Percentiles rank a stretch among this genome's conserved stretches.
phyloP scores from a whole-genome alignment of 306 rosid species.

The Carpinus viminea region DNA sequence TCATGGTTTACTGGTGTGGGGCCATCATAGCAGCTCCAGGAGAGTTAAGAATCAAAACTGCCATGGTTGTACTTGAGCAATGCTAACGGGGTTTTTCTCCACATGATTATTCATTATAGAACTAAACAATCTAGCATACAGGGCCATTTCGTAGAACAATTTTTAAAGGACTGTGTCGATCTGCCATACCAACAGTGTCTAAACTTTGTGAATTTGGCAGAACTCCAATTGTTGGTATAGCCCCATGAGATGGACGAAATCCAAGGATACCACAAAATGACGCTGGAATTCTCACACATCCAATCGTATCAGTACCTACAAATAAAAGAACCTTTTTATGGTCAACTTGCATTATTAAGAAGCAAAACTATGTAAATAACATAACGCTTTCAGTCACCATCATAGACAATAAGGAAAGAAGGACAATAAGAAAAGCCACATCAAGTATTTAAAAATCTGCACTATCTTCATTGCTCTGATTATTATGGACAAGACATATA shows the following conservation, averaged over 20 bases:
- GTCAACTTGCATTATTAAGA: slow-evolving; percentile 15
- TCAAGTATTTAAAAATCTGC: background rate
- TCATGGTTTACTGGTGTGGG: too few relatives aligned
- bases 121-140: background rate
- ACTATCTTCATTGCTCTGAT: background rate
- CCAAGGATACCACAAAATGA: slow-evolving; percentile 80
- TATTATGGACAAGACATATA: background rate
- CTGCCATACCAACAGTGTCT: slow-evolving; percentile 73
- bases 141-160: background rate
- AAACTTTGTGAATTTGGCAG: slow-evolving; percentile 76
- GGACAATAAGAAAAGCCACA: background rate
- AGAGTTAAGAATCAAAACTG: too few relatives aligned
- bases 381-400: background rate
- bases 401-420: background rate
- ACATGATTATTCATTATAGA: background rate
- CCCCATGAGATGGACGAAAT: slow-evolving; percentile 82
- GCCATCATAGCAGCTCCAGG: too few relatives aligned
- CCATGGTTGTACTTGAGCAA: too few relatives aligned
- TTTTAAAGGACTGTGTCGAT: slow-evolving; percentile 1
- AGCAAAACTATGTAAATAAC: slow-evolving; percentile 1
- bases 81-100: background rate
- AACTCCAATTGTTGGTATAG: slow-evolving; percentile 62
- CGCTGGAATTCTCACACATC: slow-evolving; percentile 81
- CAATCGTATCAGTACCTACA: slow-evolving; percentile 81
- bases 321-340: slow-evolving; percentile 15